A percentile compares a stretch with the other conserved stretches of the same genome.
Conservation (phyloP, 441 rosid species). For the Daphne laureola region DNA sequence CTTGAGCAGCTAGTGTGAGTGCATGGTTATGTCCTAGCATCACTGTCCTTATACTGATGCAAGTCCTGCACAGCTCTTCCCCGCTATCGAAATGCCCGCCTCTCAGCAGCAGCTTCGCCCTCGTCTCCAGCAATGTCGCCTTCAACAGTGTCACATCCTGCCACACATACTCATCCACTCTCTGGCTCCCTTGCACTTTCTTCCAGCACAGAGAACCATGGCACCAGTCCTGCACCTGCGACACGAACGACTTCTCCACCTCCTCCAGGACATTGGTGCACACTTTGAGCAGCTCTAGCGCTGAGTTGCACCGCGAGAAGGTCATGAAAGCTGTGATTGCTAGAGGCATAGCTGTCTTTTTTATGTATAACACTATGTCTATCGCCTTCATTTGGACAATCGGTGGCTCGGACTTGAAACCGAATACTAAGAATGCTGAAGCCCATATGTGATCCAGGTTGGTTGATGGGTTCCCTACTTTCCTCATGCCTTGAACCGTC, state of each 20-base stretch:
- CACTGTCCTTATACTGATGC: constrained; percentile 83
- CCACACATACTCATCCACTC: constrained; percentile 87
- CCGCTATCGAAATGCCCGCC: constrained; percentile 87
- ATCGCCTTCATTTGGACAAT: constrained; percentile 67
- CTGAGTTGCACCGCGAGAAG: constrained; percentile 84
- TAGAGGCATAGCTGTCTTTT: constrained; percentile 78
- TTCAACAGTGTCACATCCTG: constrained; percentile 83
- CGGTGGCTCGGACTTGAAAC: constrained; percentile 82
- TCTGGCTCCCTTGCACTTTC: constrained; percentile 41
- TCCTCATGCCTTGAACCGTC: constrained; percentile 55
- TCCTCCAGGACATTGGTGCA: constrained; percentile 86
- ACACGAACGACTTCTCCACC: constrained; percentile 83
- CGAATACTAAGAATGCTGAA: constrained; percentile 83
- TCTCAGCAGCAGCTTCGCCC: constrained; percentile 78
- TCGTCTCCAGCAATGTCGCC: constrained; percentile 71
- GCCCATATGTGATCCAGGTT: constrained; percentile 85
- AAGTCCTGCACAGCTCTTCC: constrained; percentile 82
- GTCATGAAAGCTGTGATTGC: constrained; percentile 72
- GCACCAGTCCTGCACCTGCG: constrained; percentile 83
- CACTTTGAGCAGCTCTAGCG: constrained; percentile 77
- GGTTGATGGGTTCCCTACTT: constrained; percentile 35
- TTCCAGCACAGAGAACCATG: constrained; percentile 86
- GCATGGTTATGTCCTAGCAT: constrained; percentile 88
- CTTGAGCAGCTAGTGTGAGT: constrained; percentile 84
- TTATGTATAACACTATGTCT: constrained; percentile 71